Evolutionary conservation across 1,139 yeast species (phyloP).

Genomic region (Candida neerlandica): DNA sequence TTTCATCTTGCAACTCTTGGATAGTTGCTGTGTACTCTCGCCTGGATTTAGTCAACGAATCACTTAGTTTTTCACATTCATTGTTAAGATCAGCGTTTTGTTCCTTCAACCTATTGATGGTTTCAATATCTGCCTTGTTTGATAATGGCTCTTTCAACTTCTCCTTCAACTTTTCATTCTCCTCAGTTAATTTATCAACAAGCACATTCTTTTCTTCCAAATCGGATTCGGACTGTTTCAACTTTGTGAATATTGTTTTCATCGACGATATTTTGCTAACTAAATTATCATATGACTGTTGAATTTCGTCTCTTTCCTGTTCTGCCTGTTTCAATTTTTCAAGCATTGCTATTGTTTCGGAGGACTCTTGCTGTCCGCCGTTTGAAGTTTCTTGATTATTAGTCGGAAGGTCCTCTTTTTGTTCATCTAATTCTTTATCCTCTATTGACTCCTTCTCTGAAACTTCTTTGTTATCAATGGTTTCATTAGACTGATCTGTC

Average conservation of each 20-base stretch:
- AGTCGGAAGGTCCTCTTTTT: neutral
- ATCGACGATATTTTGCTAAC: slow-evolving; percentile 76
- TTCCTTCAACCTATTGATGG: slow-evolving; percentile 20
- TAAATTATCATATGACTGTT: slow-evolving; percentile 73
- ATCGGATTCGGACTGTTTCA: slow-evolving; percentile 77
- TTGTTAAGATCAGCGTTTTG: slow-evolving; percentile 60
- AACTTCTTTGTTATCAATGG: neutral
- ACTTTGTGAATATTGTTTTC: slow-evolving; percentile 72
- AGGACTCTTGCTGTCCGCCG: neutral
- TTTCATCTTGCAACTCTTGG: slow-evolving; percentile 47
- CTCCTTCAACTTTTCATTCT: slow-evolving; percentile 28
- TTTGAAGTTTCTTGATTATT: neutral
- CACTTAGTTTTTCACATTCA: slow-evolving; percentile 67
- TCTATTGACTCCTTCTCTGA: neutral
- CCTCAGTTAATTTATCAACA: slow-evolving; percentile 28
- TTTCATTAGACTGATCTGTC: neutral
- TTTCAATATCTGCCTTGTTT: slow-evolving; percentile 30
- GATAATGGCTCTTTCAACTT: slow-evolving; percentile 9
- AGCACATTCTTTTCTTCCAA: slow-evolving; percentile 57
- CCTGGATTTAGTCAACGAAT: slow-evolving; percentile 49
- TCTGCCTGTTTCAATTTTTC: slow-evolving; percentile 19
- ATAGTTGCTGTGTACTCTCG: slow-evolving; percentile 48
- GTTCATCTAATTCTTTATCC: neutral
- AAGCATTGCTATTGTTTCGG: slow-evolving; percentile 7
- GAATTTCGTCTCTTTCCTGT: slow-evolving; percentile 64